Evolutionary conservation across 1,284 basidiomycete species (phyloP), one percentile per base, ranked within the genome.

Genomic region (Xerocomus minutiporus): DNA sequence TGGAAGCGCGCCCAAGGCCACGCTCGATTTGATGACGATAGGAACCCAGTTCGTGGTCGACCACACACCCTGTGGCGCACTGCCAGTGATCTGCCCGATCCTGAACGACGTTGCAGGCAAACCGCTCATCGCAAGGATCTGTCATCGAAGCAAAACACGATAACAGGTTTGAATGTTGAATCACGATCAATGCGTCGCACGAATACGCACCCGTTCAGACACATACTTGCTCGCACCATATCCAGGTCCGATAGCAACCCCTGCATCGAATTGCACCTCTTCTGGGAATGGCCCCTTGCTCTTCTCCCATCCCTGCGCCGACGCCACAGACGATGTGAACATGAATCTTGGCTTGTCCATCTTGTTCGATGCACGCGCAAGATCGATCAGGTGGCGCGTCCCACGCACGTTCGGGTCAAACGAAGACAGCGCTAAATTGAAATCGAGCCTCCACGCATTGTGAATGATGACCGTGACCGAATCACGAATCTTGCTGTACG

Each of bases 361-460:
- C 26, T 44, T 46, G 8, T 56, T 54, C 3, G 70, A 71, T 7
- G 49, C 52, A 0, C 69, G 61, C 0, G 70, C 68, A 15, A 73
- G 61, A 28, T 75, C 67, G 23, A 71, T 59, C 31, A 72, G 50
- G 50, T 66, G 52, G 11, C 65, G 62, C 5, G 63, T 61, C 20
- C 63, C 65, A 13, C 39, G 52, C 6, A 74, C 53, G 32, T 68
- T 61, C 0, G 64, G 56, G 44, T 72, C 71, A 41, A 72, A 71
- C 2, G 72, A 72, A 2, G 62, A 54, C 12, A 73, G 47, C 5
- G 61, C 56, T 1, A 72, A 54, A 15, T 73, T 73, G 57, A 73
- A 74, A 56, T 75, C 66, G 4, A 73, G 58, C 1, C 64, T 59
- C 67, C 69, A 74, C 1, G 66, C 71, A 13, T 59, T 64, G 48